phyloP scores from a whole-genome alignment of 169 alveolate genomes.

The Plasmodium knowlesi region DNA sequence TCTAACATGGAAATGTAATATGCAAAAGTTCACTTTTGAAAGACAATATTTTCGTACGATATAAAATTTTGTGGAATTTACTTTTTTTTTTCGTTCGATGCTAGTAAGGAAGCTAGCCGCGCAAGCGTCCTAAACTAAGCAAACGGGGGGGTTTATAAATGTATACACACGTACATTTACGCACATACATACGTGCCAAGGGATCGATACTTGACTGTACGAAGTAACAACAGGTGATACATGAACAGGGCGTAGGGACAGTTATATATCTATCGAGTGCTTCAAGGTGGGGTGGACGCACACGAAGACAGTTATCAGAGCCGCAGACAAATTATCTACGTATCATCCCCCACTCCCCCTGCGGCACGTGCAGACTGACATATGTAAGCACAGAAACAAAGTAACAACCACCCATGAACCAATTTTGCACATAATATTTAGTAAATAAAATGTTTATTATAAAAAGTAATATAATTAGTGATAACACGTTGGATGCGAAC shows the following conservation, averaged over 20 bases:
- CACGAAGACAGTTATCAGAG: not conserved
- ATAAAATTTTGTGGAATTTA: not conserved
- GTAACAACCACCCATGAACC: constrained; percentile 5
- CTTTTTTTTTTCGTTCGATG: constrained; percentile 1
- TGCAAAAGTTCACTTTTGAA: not conserved
- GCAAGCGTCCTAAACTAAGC: not conserved
- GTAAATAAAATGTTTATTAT: constrained; percentile 68
- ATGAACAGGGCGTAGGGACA: not conserved
- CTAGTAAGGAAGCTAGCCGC: not conserved
- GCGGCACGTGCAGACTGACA: not conserved
- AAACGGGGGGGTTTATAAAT: not conserved
- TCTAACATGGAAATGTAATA: not conserved
- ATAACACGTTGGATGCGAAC: constrained; percentile 54
- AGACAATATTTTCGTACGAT: constrained; percentile 23
- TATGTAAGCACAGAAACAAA: not conserved
- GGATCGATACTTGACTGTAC: not conserved
- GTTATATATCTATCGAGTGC: not conserved
- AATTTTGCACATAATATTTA: not conserved
- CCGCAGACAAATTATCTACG: not conserved
- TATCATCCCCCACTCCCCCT: not conserved
- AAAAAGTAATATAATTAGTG: constrained; percentile 60
- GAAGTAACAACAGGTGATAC: not conserved
- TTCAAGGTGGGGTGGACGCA: not conserved
- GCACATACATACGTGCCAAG: not conserved
- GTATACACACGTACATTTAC: not conserved